These are phyloP conservation scores for Lactarius sanguifluus DNA, from an alignment of 768 basidiomycete species.

Conservation along the genomic window DNA sequence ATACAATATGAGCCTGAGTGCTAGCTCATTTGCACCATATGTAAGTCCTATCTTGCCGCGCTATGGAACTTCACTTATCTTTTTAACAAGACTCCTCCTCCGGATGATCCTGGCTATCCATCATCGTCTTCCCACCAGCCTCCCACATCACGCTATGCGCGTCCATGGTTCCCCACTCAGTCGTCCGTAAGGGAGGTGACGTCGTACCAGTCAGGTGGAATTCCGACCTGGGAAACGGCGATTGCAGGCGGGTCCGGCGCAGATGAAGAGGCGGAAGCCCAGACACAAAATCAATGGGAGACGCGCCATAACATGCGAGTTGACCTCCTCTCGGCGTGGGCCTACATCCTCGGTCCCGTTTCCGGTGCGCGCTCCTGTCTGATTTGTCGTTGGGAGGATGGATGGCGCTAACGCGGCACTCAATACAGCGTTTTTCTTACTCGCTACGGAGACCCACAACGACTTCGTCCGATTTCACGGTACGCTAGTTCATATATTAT, in stretches of 20 bases:
- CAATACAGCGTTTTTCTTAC: constrained; percentile 56
- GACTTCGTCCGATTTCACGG: constrained; percentile 80
- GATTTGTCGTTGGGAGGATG: constrained; percentile 36
- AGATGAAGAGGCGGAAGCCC: constrained; percentile 40
- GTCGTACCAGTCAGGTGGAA: constrained; percentile 72
- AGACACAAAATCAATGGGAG: constrained; percentile 62
- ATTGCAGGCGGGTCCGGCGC: constrained; percentile 40
- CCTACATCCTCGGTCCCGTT: constrained; percentile 68
- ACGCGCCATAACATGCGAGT: constrained; percentile 66
- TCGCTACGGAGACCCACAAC: constrained; percentile 75
- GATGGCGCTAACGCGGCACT: constrained; percentile 56
- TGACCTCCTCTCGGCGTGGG: constrained; percentile 61
- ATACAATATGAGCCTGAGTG: constrained; percentile 40
- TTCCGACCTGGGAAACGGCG: constrained; percentile 55
- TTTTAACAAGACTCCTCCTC: constrained; percentile 50
- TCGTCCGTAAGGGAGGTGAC: constrained; percentile 36
- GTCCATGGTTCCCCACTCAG: constrained; percentile 55
- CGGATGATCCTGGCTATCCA: constrained; percentile 48
- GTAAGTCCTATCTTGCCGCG: constrained; percentile 37
- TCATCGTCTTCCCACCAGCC: constrained; percentile 25
- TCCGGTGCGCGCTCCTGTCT: constrained; percentile 60
- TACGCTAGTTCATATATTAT: constrained; percentile 36
- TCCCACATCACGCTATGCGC: constrained; percentile 35
- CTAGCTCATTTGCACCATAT: constrained; percentile 62
- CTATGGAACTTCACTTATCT: constrained; percentile 11